A percentile compares a stretch with the other conserved stretches of the same genome.
Conservation (phyloP, 495 filamentous ascomycete species). For the Aspergillus carlsbadensis region DNA sequence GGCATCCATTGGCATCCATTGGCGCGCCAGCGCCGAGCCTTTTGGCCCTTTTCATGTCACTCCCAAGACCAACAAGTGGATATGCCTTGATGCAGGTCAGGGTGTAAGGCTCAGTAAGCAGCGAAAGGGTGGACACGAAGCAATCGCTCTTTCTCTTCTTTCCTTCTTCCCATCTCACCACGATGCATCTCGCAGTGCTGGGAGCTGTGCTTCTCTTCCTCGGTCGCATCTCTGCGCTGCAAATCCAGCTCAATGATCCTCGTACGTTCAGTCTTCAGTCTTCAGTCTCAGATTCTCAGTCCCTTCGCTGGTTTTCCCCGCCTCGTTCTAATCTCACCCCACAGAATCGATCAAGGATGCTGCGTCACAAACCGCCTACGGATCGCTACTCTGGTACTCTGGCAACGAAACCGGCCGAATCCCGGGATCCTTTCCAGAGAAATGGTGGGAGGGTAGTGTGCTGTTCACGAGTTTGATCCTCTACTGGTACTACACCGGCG, state of each 20-base stretch:
- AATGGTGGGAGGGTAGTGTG: conserved; percentile 79
- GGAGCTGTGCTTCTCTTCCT: background rate
- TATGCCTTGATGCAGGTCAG: too few species aligned
- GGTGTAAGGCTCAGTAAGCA: too few species aligned
- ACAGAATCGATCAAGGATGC: conserved; percentile 66
- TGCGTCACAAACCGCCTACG: conserved; percentile 56
- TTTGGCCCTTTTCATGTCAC: too few species aligned
- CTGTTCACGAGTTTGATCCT: conserved; percentile 50
- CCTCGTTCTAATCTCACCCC: background rate
- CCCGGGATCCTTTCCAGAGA: conserved; percentile 55
- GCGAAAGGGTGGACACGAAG: too few species aligned
- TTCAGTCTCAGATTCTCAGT: too few species aligned
- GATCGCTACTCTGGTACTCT: conserved; percentile 69
- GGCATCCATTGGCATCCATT: too few species aligned
- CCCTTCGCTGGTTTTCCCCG: too few species aligned
- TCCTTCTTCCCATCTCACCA: background rate
- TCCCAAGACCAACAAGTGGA: too few species aligned
- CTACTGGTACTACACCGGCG: conserved; percentile 58
- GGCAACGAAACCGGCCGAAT: conserved; percentile 63
- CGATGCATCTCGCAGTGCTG: conserved; percentile 5
- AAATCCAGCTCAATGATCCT: conserved; percentile 10
- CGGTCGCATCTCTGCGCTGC: background rate
- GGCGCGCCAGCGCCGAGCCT: too few species aligned
- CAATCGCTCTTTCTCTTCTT: background rate
- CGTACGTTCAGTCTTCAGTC: background rate